Evolutionary conservation across 768 basidiomycete genomes (phyloP).

Genomic region (Tulasnella sp.): DNA sequence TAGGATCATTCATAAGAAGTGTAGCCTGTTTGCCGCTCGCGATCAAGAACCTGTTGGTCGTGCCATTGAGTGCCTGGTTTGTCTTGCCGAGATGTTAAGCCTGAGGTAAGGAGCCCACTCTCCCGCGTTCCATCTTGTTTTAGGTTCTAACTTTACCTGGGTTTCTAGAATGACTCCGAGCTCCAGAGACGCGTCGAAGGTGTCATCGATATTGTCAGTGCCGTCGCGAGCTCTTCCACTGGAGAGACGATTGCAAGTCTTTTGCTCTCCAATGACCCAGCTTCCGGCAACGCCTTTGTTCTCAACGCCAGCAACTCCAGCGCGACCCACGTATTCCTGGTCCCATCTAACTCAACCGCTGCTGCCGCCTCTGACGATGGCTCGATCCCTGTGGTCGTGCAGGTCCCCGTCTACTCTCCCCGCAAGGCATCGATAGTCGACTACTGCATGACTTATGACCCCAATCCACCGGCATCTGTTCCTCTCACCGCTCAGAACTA

Average conservation of each 20-base stretch:
- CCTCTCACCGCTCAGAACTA: conserved; percentile 52
- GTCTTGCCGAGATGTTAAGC: background rate
- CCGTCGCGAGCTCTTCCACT: conserved; percentile 36
- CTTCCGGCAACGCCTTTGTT: conserved; percentile 37
- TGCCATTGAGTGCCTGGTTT: background rate
- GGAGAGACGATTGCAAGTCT: conserved; percentile 43
- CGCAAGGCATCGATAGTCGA: conserved; percentile 37
- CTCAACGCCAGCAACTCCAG: conserved; percentile 51
- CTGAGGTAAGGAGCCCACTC: background rate
- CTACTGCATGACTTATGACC: conserved; percentile 62
- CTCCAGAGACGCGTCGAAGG: conserved; percentile 37
- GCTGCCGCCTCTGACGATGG: conserved; percentile 27
- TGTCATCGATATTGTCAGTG: conserved; percentile 47
- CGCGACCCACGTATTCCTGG: conserved; percentile 45
- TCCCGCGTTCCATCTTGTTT: background rate
- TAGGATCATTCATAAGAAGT: background rate
- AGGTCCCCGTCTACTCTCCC: conserved; percentile 45
- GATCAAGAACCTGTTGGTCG: background rate
- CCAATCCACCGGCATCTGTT: conserved; percentile 46
- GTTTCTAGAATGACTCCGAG: background rate
- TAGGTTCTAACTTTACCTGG: background rate
- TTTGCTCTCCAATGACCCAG: conserved; percentile 36
- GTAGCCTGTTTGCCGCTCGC: background rate
- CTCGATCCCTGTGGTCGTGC: conserved; percentile 43
- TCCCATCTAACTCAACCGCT: conserved; percentile 30